Percentiles rank a stretch among this genome's conserved stretches.
phyloP scores from a whole-genome alignment of 768 basidiomycete genomes.

The Agaricus subrufescens region DNA sequence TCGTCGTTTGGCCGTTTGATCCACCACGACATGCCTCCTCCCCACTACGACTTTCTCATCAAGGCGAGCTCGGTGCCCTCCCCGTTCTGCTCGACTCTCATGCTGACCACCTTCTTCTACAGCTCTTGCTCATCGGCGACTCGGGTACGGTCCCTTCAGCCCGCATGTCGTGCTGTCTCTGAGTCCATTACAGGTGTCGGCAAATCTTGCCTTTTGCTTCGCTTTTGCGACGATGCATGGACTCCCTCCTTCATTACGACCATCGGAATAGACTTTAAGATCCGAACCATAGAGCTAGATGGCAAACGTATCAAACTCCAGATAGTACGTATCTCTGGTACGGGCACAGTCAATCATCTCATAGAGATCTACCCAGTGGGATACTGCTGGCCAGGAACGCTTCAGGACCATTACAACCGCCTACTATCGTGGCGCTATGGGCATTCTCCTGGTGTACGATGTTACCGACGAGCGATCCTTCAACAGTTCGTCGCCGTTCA shows the following conservation, averaged over 20 bases:
- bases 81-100: background rate
- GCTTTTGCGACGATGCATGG: conserved; percentile 99
- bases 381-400: conserved; percentile 98
- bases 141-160: conserved; percentile 56
- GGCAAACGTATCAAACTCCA: conserved; percentile 99
- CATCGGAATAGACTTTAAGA: conserved; percentile 99
- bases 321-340: conserved; percentile 58
- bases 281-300: conserved; percentile 96
- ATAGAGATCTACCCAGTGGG: conserved; percentile 64
- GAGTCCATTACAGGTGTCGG: conserved; percentile 65
- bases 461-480: conserved; percentile 94
- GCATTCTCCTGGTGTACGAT: conserved; percentile 97
- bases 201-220: conserved; percentile 91
- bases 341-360: background rate
- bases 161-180: conserved; percentile 6
- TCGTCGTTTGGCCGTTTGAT: background rate
- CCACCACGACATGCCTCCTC: conserved; percentile 62
- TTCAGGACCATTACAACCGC: conserved; percentile 98
- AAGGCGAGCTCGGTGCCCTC: conserved; percentile 47
- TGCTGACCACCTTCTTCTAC: conserved; percentile 12
- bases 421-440: conserved; percentile 99
- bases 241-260: conserved; percentile 99
- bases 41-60: conserved; percentile 97
- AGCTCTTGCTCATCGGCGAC: conserved; percentile 95
- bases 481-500: conserved; percentile 65